These are phyloP conservation scores for Pythium scleroteichum DNA, from an alignment of 352 stramenopile species.

Conservation along the genomic window DNA sequence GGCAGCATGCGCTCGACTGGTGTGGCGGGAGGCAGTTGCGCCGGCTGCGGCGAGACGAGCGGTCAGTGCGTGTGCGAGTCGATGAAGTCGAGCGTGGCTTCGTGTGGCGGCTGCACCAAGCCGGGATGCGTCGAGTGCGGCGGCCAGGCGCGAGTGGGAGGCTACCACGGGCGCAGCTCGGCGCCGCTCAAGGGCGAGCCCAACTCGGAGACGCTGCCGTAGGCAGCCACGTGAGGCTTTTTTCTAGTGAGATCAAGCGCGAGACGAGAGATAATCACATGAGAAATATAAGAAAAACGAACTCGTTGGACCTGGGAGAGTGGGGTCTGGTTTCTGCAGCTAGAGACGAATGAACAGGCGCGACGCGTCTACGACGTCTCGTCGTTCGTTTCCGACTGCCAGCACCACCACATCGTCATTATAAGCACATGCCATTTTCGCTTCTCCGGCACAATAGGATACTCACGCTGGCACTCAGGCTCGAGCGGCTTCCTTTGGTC, in stretches of 20 bases:
- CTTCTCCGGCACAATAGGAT: neutral
- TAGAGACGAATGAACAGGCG: no score
- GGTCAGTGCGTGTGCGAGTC: conserved; percentile 35
- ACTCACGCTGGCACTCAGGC: conserved; percentile 17
- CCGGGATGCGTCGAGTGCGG: conserved; percentile 7
- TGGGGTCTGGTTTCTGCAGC: no score
- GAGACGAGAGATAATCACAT: no score
- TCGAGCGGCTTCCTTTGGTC: conserved; percentile 19
- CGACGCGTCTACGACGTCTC: neutral
- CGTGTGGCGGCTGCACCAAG: conserved; percentile 16
- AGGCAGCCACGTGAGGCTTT: neutral
- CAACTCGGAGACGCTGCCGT: conserved; percentile 19
- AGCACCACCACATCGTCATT: no score
- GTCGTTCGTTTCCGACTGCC: conserved; percentile 15
- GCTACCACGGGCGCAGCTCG: conserved; percentile 21
- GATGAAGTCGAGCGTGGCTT: neutral
- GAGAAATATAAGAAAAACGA: no score
- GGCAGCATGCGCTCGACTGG: conserved; percentile 1
- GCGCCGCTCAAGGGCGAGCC: conserved; percentile 23
- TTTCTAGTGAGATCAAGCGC: no score
- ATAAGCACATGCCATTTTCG: no score
- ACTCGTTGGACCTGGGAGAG: no score
- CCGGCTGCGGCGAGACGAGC: conserved; percentile 21
- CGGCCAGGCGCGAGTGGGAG: neutral
- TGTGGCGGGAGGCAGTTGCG: conserved; percentile 1